Evolutionary conservation across 192 early-diverging fungal species (phyloP).

Genomic region (Mortierella antarctica): DNA sequence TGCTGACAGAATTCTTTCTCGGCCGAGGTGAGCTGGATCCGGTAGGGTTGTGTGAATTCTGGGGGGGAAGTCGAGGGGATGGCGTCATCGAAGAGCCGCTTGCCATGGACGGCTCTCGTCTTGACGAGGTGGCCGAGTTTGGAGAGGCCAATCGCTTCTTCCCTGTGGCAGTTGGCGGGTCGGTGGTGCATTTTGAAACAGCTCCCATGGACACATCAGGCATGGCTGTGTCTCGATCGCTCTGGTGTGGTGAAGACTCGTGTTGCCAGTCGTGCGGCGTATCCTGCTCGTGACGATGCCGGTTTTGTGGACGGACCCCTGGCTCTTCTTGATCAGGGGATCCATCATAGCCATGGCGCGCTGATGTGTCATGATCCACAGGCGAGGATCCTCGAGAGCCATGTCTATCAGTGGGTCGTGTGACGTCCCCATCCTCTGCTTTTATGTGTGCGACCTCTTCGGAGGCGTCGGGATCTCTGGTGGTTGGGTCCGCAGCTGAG

Average conservation of each 20-base stretch:
- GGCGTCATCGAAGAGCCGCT: conserved; percentile 17
- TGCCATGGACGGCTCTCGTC: neutral
- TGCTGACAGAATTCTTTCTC: conserved; percentile 29
- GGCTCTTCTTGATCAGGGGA: neutral
- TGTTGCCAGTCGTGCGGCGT: neutral
- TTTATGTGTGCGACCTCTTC: conserved; percentile 8
- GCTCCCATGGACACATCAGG: conserved; percentile 12
- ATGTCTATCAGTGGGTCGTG: neutral
- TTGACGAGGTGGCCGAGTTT: conserved; percentile 1
- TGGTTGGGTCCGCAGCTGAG: conserved; percentile 9
- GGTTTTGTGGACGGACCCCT: neutral
- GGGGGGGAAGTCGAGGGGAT: conserved; percentile 14
- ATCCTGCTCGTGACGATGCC: neutral
- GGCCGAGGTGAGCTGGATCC: conserved; percentile 18
- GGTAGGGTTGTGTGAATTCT: conserved; percentile 9
- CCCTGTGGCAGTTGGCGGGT: conserved; percentile 1
- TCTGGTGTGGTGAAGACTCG: neutral
- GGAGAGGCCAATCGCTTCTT: conserved; percentile 33
- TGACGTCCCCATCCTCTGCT: conserved; percentile 28
- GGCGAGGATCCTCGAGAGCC: neutral
- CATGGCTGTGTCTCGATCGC: conserved; percentile 25
- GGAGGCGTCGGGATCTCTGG: neutral
- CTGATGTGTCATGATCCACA: conserved; percentile 4
- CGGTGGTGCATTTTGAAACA: neutral
- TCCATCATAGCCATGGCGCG: conserved; percentile 2